Conservation (phyloP, 2,329 filamentous ascomycete species). For the Trichoderma polysporum region DNA sequence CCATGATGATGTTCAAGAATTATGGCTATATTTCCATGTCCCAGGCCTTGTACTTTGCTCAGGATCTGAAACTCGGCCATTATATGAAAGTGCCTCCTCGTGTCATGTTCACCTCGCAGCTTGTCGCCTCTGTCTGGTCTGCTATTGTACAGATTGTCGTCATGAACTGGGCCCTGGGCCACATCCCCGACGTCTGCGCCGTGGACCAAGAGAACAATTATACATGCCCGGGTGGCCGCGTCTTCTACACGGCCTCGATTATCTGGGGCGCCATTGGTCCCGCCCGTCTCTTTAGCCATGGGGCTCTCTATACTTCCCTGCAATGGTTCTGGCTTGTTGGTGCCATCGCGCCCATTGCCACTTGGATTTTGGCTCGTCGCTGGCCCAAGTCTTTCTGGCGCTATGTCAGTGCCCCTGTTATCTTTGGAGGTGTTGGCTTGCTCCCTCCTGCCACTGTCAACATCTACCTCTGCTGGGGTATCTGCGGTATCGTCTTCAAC, state of each 20-base stretch:
- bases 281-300: conserved; percentile 63
- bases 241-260: conserved; percentile 67
- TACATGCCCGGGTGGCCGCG: conserved; percentile 54
- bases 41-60: conserved; percentile 63
- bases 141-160: conserved; percentile 63
- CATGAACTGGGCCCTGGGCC: conserved; percentile 63
- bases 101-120: conserved; percentile 61
- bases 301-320: conserved; percentile 61
- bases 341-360: conserved; percentile 59
- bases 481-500: conserved; percentile 68
- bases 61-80: conserved; percentile 67
- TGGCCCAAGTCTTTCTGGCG: conserved; percentile 62
- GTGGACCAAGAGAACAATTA: conserved; percentile 55
- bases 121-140: conserved; percentile 60
- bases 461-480: conserved; percentile 70
- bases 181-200: conserved; percentile 62
- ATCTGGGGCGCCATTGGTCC: conserved; percentile 75
- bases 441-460: conserved; percentile 70
- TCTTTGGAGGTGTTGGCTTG: conserved; percentile 63
- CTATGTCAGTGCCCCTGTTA: conserved; percentile 66
- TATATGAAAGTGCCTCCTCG: conserved; percentile 67
- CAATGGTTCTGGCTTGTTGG: conserved; percentile 73
- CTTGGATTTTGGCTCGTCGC: conserved; percentile 60
- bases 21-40: conserved; percentile 69
- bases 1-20: conserved; percentile 78